phyloP scores from a whole-genome alignment of 2,329 filamentous ascomycete species.

The Phoma sp. region DNA sequence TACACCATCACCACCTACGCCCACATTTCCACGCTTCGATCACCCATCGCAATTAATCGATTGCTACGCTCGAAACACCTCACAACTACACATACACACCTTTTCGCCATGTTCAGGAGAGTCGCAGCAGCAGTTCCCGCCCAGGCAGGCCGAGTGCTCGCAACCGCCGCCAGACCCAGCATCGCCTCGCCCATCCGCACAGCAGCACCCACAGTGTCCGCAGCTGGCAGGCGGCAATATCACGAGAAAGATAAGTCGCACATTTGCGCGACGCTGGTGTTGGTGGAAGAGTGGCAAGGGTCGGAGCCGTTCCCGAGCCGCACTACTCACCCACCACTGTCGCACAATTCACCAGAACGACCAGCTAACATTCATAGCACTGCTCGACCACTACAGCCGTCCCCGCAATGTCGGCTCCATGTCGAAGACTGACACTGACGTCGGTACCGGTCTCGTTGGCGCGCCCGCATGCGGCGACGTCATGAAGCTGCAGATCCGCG shows the following conservation, averaged over 20 bases:
- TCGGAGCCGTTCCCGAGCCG: conserved; percentile 14
- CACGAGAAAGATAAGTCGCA: conserved; percentile 70
- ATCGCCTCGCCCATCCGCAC: conserved; percentile 56
- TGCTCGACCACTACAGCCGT: conserved; percentile 81
- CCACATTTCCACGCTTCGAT: conserved; percentile 21
- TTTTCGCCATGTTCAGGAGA: conserved; percentile 64
- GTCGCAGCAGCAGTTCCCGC: conserved; percentile 62
- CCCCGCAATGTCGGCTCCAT: conserved; percentile 82
- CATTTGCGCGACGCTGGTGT: conserved; percentile 11
- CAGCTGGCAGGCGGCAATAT: conserved; percentile 59
- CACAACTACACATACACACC: conserved; percentile 20
- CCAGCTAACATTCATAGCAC: conserved; percentile 55
- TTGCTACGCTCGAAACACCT: conserved; percentile 6
- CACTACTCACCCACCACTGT: conserved; percentile 1
- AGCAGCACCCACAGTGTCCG: conserved; percentile 52
- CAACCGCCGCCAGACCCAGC: conserved; percentile 58
- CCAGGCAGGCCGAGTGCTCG: conserved; percentile 59
- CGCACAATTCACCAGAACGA: conserved; percentile 19
- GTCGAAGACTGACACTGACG: conserved; percentile 79
- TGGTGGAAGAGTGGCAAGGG: conserved; percentile 21
- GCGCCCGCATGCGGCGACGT: conserved; percentile 93
- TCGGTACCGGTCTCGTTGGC: conserved; percentile 89
- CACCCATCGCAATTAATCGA: conserved; percentile 21
- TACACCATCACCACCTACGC: conserved; percentile 27
- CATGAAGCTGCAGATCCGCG: conserved; percentile 92